Evolutionary conservation across 2,329 filamentous ascomycete genomes (phyloP).

Genomic region (Scedosporium minutisporum): DNA sequence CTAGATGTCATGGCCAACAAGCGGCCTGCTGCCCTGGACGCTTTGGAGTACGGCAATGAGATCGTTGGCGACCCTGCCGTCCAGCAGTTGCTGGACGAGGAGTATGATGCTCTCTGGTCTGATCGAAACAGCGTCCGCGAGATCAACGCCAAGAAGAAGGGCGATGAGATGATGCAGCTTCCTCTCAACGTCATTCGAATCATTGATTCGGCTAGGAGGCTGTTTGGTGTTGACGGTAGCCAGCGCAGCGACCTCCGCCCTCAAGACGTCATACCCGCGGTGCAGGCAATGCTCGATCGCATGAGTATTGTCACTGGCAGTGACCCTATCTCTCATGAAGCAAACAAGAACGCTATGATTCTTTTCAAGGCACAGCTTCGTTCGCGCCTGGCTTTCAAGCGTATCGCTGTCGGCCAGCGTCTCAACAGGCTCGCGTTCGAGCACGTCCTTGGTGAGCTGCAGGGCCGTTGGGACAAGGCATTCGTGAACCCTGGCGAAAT

Average conservation of each 20-base stretch:
- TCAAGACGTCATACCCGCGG: constrained; percentile 71
- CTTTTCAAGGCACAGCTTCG: constrained; percentile 88
- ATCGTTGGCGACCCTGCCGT: constrained; percentile 80
- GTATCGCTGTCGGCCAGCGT: constrained; percentile 74
- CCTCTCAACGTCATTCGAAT: constrained; percentile 88
- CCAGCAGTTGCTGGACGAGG: constrained; percentile 76
- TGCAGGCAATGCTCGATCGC: constrained; percentile 63
- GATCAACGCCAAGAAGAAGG: constrained; percentile 58
- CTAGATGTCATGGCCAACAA: constrained; percentile 72
- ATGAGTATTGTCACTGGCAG: constrained; percentile 79
- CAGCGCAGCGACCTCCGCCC: constrained; percentile 85
- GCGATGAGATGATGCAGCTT: constrained; percentile 79
- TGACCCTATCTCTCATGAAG: constrained; percentile 74
- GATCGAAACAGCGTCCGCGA: constrained; percentile 67
- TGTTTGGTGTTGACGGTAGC: constrained; percentile 81
- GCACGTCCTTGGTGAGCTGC: constrained; percentile 82
- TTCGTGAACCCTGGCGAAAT: constrained; percentile 92
- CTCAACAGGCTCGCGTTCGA: constrained; percentile 88
- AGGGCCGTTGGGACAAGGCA: constrained; percentile 77
- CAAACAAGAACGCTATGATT: constrained; percentile 78
- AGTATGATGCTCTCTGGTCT: constrained; percentile 69
- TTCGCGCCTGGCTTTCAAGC: constrained; percentile 85
- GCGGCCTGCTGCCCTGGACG: constrained; percentile 36
- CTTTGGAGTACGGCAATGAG: constrained; percentile 73
- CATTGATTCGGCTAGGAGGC: constrained; percentile 79